Evolutionary conservation across 306 rosid genomes (phyloP).

Genomic region (Sophora flavescens): DNA sequence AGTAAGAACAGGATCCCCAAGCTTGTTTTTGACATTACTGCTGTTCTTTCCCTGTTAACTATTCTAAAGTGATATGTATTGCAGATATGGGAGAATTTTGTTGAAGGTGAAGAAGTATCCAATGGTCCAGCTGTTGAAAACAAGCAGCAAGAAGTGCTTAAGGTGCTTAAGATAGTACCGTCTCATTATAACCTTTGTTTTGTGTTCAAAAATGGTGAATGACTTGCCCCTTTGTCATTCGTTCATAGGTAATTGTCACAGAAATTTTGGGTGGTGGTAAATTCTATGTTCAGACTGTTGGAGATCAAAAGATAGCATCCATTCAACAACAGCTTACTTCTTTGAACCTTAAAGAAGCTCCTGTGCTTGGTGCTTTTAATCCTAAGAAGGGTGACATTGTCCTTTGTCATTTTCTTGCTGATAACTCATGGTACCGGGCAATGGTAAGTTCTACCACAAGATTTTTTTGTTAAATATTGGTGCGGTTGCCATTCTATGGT

Average conservation of each 20-base stretch:
- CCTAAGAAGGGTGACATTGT: constrained; percentile 96
- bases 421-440: constrained; percentile 92
- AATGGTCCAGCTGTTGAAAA: constrained; percentile 72
- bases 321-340: constrained; percentile 89
- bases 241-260: constrained; percentile 75
- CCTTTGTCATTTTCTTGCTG: constrained; percentile 82
- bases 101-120: constrained; percentile 93
- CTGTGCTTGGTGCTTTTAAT: constrained; percentile 84
- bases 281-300: constrained; percentile 89
- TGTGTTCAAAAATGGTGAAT: constrained; percentile 40
- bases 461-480: not conserved
- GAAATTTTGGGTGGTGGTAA: constrained; percentile 93
- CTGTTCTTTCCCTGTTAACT: constrained; percentile 30
- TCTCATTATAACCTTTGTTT: constrained; percentile 32
- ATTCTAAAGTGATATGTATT: constrained; percentile 51
- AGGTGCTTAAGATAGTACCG: constrained; percentile 59
- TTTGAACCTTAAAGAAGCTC: constrained; percentile 90
- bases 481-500: constrained; percentile 25
- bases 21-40: not conserved
- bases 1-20: constrained; percentile 59
- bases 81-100: constrained; percentile 97
- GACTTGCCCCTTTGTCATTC: constrained; percentile 43
- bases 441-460: constrained; percentile 68
- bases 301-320: constrained; percentile 83
- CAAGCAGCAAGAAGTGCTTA: constrained; percentile 94